phyloP scores from a whole-genome alignment of 306 rosid species.

The Cucurbita maxima region DNA sequence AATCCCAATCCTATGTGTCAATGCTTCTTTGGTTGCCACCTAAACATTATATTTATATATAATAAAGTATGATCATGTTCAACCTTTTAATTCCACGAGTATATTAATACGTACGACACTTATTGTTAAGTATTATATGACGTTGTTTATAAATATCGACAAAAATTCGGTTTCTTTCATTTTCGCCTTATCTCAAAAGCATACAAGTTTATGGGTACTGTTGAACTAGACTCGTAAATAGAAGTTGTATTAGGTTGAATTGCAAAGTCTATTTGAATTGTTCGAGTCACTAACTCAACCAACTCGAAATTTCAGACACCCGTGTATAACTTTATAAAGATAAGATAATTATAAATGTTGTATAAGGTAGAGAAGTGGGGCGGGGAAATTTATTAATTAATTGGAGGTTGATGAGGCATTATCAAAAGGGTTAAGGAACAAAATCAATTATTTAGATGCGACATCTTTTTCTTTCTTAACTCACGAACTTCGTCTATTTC shows the following conservation, averaged over 20 bases:
- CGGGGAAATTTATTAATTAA: neutral
- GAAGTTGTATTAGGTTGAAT: too few species aligned
- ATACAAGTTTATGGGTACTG: too few species aligned
- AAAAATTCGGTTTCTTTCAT: too few species aligned
- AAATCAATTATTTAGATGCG: constrained; percentile 44
- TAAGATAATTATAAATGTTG: neutral
- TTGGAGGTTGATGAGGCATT: constrained; percentile 46
- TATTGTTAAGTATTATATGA: neutral
- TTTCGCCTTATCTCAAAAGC: too few species aligned
- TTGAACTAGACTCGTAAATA: too few species aligned
- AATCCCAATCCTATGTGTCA: neutral
- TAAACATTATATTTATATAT: neutral
- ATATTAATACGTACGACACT: too few species aligned
- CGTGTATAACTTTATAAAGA: too few species aligned
- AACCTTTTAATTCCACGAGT: neutral
- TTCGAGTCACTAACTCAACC: too few species aligned
- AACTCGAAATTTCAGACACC: too few species aligned
- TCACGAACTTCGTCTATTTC: too few species aligned
- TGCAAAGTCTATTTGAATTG: too few species aligned
- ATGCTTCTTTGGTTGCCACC: neutral
- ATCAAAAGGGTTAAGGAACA: constrained; percentile 57
- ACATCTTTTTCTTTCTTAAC: constrained; percentile 32
- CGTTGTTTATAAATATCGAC: too few species aligned
- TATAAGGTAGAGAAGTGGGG: neutral
- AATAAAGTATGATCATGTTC: neutral